Evolutionary conservation across 1,284 basidiomycete species (phyloP).

Genomic region (Ganoderma lucidum): DNA sequence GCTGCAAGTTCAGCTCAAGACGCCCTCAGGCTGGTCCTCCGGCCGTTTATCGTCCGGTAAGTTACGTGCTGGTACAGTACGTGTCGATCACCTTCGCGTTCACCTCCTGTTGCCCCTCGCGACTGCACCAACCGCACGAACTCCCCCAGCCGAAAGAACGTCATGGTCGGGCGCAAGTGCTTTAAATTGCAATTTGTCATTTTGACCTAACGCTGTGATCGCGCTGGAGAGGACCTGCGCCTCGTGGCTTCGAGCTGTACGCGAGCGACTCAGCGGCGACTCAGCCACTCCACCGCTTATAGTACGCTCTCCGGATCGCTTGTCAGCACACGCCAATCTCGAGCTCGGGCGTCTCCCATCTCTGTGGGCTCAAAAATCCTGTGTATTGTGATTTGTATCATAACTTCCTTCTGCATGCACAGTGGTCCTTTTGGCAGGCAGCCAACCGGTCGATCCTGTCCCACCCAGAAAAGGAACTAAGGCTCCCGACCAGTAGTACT

Average conservation of each 20-base stretch:
- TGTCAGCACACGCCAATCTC: background rate
- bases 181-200: conserved; percentile 9
- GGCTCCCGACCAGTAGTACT: too few relatives aligned
- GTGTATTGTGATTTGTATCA: background rate
- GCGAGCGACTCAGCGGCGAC: background rate
- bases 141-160: background rate
- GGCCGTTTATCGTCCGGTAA: background rate
- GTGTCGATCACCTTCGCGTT: background rate
- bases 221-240: background rate
- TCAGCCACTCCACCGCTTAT: background rate
- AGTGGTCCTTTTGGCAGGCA: background rate
- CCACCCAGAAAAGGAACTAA: background rate
- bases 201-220: conserved; percentile 6
- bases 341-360: background rate
- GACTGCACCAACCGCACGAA: background rate
- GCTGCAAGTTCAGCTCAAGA: background rate
- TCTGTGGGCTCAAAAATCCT: background rate
- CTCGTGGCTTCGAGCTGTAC: background rate
- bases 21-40: background rate
- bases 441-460: too few relatives aligned
- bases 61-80: too few relatives aligned
- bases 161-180: background rate
- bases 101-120: background rate
- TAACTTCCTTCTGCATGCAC: background rate
- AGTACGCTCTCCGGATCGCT: background rate